These are phyloP conservation scores for Mangifera indica DNA, from an alignment of 345 rosid species.

Conservation along the genomic window DNA sequence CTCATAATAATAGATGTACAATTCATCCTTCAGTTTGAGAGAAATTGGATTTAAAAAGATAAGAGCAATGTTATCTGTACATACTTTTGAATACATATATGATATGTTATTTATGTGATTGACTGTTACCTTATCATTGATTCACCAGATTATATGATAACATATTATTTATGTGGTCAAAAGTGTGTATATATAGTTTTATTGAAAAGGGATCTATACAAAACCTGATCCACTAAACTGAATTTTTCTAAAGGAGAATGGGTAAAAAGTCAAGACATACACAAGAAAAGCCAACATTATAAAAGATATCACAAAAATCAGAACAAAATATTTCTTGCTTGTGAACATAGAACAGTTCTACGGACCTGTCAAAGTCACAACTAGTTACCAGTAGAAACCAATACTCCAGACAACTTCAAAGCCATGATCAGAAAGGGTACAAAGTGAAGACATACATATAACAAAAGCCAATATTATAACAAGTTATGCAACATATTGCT, in stretches of 20 bases:
- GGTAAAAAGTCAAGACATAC: not conserved
- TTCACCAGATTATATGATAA: no score
- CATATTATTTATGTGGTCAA: no score
- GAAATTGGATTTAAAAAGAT: not conserved
- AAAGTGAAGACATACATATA: no score
- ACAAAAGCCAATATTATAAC: no score
- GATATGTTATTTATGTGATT: no score
- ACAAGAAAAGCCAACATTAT: not conserved
- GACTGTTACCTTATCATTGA: no score
- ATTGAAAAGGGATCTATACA: not conserved
- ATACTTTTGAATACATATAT: no score
- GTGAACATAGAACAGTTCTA: no score
- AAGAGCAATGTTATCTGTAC: no score
- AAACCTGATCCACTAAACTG: not conserved
- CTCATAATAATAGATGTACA: not conserved
- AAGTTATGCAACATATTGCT: no score
- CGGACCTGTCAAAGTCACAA: not conserved
- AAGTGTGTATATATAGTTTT: no score
- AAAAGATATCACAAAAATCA: not conserved
- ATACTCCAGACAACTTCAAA: not conserved
- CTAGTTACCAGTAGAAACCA: not conserved
- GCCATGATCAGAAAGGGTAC: no score
- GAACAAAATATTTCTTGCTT: not conserved
- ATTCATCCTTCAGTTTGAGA: not conserved
- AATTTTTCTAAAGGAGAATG: not conserved